Conservation (phyloP, 192 early-diverging fungal genomes). For the Coemansia sp. region DNA sequence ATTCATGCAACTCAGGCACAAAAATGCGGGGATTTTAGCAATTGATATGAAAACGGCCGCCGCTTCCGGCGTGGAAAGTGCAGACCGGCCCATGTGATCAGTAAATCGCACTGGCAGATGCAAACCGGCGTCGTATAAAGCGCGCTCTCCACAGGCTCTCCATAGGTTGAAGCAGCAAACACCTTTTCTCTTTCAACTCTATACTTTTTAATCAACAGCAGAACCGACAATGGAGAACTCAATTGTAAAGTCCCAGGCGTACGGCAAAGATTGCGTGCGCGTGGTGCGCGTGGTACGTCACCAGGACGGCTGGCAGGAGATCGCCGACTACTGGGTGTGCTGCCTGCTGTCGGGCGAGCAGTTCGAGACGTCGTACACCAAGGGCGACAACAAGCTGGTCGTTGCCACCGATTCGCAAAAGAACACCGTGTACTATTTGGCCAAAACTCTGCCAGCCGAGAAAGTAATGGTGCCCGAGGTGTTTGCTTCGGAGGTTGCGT, state of each 20-base stretch:
- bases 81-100: background rate
- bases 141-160: background rate
- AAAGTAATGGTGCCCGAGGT: conserved; percentile 69
- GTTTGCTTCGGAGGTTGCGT: conserved; percentile 66
- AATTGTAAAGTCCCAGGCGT: conserved; percentile 58
- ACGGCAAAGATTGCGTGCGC: conserved; percentile 75
- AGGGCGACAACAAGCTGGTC: conserved; percentile 72
- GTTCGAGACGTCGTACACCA: conserved; percentile 69
- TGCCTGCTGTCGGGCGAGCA: conserved; percentile 57
- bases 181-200: background rate
- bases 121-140: no score
- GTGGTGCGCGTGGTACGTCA: conserved; percentile 67
- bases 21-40: background rate
- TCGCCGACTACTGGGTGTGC: conserved; percentile 67
- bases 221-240: conserved; percentile 41
- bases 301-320: conserved; percentile 58
- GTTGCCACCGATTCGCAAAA: conserved; percentile 77
- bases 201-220: background rate
- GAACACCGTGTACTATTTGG: conserved; percentile 74
- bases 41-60: background rate
- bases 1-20: background rate
- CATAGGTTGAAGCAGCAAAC: background rate
- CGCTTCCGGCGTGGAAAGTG: background rate
- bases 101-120: background rate
- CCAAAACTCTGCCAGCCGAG: conserved; percentile 60